phyloP scores from a whole-genome alignment of 2,329 filamentous ascomycete genomes.

The Hymenoscyphus repandus region DNA sequence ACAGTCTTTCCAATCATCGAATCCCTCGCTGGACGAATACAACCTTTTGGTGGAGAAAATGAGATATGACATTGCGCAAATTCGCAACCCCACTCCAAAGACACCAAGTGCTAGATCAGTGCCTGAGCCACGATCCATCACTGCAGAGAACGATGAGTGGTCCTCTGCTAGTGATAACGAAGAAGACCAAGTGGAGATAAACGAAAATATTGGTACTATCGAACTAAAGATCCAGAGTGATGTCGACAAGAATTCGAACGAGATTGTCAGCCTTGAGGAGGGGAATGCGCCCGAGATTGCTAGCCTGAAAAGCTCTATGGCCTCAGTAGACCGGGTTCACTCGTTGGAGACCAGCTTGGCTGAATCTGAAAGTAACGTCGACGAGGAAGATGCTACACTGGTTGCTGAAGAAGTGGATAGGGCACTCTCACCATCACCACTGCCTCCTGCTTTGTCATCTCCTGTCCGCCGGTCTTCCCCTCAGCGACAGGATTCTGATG shows the following conservation, averaged over 20 bases:
- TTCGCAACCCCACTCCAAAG: conserved; percentile 21
- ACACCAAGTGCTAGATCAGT: background rate
- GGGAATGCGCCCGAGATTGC: background rate
- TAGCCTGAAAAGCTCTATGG: background rate
- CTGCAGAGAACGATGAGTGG: conserved; percentile 12
- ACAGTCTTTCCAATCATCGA: conserved; percentile 14
- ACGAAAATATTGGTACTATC: too few species aligned
- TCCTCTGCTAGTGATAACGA: conserved; percentile 22
- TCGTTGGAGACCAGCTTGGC: background rate
- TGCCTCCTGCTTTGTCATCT: conserved; percentile 2
- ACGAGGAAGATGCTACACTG: background rate
- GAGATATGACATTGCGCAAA: conserved; percentile 24
- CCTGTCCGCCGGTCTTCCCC: conserved; percentile 4
- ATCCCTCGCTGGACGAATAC: conserved; percentile 26
- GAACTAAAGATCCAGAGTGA: too few species aligned
- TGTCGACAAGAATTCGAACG: too few species aligned
- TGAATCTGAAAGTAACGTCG: background rate
- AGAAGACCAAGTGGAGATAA: conserved; percentile 7
- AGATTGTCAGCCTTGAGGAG: background rate
- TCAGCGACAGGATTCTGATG: conserved; percentile 15
- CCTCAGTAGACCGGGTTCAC: background rate
- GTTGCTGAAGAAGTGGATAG: background rate
- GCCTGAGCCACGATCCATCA: background rate
- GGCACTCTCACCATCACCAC: conserved; percentile 7
- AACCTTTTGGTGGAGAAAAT: conserved; percentile 26